Percentiles rank a stretch among this genome's conserved stretches.
phyloP scores from a whole-genome alignment of 805 yeast genomes.

The Starmerella riodocensis region DNA sequence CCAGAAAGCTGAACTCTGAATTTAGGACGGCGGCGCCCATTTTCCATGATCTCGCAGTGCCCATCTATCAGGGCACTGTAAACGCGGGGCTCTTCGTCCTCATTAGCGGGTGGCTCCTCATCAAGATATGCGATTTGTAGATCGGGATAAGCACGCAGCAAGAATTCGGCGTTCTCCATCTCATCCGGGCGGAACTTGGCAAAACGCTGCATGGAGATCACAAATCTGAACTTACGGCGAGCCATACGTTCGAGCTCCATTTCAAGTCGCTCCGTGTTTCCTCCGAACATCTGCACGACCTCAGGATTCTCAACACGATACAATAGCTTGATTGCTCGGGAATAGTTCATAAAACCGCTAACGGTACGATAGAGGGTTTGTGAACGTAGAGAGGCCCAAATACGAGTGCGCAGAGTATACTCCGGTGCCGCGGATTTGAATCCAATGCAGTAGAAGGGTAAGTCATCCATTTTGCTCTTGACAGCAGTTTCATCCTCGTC shows the following conservation, averaged over 20 bases:
- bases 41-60: constrained; percentile 40
- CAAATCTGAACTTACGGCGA: constrained; percentile 60
- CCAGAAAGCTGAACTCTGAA: constrained; percentile 71
- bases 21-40: constrained; percentile 47
- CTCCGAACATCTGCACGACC: constrained; percentile 95
- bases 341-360: constrained; percentile 96
- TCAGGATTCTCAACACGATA: constrained; percentile 93
- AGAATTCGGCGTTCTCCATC: constrained; percentile 48
- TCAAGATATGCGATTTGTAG: constrained; percentile 76
- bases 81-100: constrained; percentile 35
- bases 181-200: constrained; percentile 54
- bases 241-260: constrained; percentile 83
- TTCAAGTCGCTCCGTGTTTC: constrained; percentile 92
- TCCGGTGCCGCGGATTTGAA: constrained; percentile 97
- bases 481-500: constrained; percentile 51
- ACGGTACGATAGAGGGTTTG: constrained; percentile 95
- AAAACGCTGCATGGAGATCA: constrained; percentile 81
- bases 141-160: constrained; percentile 63
- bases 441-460: constrained; percentile 92
- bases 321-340: constrained; percentile 85
- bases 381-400: constrained; percentile 96
- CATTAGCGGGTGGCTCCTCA: constrained; percentile 54
- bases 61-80: constrained; percentile 64
- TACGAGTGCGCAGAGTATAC: constrained; percentile 87
- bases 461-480: constrained; percentile 76